A percentile compares a stretch with the other conserved stretches of the same genome.
Evolutionary conservation across 352 stramenopile genomes (phyloP).

Genomic region (Phytophthora pistaciae): DNA sequence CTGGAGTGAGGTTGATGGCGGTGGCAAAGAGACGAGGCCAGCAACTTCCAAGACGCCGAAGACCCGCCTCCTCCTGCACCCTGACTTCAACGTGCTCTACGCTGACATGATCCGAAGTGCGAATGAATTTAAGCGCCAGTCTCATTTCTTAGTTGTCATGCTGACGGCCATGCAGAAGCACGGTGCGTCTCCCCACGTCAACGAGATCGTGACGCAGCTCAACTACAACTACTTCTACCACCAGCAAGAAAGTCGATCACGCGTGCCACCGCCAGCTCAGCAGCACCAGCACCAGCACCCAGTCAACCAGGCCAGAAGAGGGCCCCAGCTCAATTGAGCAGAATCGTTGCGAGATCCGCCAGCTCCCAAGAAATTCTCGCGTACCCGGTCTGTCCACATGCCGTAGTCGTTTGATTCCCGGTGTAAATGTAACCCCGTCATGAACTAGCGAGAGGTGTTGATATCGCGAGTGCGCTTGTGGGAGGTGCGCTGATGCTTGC

Average conservation of each 20-base stretch:
- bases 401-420: conserved; percentile 4
- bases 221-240: conserved; percentile 87
- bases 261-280: conserved; percentile 4
- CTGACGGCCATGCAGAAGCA: conserved; percentile 80
- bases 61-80: conserved; percentile 25
- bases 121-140: conserved; percentile 69
- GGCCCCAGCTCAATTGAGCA: conserved; percentile 20
- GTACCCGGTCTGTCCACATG: conserved; percentile 13
- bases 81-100: conserved; percentile 34
- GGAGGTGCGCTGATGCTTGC: neutral
- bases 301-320: conserved; percentile 1
- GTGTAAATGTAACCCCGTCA: conserved; percentile 1
- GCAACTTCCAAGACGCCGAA: neutral
- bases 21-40: neutral
- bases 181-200: conserved; percentile 72
- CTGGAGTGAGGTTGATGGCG: conserved; percentile 2
- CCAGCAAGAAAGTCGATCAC: conserved; percentile 34
- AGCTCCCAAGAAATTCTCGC: conserved; percentile 23
- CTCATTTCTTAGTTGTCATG: conserved; percentile 77
- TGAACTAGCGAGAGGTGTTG: neutral
- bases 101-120: conserved; percentile 51
- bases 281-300: conserved; percentile 2
- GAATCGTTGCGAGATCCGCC: conserved; percentile 19
- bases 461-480: neutral
- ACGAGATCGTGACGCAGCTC: conserved; percentile 71